Evolutionary conservation across 805 yeast genomes (phyloP), one percentile per base, ranked within the genome.

Genomic region (Kregervanrija pseudodelftensis): DNA sequence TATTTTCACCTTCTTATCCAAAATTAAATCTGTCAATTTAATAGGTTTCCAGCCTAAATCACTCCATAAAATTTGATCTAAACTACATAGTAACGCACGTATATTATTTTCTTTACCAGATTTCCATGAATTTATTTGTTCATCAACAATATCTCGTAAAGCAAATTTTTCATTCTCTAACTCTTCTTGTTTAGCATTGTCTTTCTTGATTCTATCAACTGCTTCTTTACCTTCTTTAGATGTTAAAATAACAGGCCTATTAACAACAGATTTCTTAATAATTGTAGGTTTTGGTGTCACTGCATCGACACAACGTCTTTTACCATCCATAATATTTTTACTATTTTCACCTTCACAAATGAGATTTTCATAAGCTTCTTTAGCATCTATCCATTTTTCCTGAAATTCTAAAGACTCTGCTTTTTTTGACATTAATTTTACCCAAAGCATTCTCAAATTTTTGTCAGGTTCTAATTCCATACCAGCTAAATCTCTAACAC

Each of bases 1-100:
- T 33, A 91, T 68, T 61, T 91, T 91, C 34, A 89, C 97, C 60
- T 85, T 89, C 55, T 89, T 90, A 14, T 95, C 91, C 50, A 90
- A 68, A 47, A 93, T 93, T 47, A 93, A 68, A 45, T 91, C 97
- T 4, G 82, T 72, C 57, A 83, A 63, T 1, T 80, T 61, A 5
- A 89, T 81, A 13, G 74, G 69, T 50, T 74, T 74, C 95, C 93
- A 85, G 35, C 75, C 73, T 2, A 75, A 50, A 39, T 73, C 78
- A 11, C 85, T 80, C 79, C 86, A 79, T 11, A 93, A 64, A 13
- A 93, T 73, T 2, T 66, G 62, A 33, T 85, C 80, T 45, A 93
- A 65, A 3, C 88, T 74, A 1, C 88, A 72, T 31, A 93, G 68
- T 45, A 93, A 69, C 1, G 83, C 84, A 39, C 99, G 73, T 15